A percentile compares a stretch with the other conserved stretches of the same genome.
Evolutionary conservation across 495 filamentous ascomycete species (phyloP).

Genomic region (Terfezia boudieri): DNA sequence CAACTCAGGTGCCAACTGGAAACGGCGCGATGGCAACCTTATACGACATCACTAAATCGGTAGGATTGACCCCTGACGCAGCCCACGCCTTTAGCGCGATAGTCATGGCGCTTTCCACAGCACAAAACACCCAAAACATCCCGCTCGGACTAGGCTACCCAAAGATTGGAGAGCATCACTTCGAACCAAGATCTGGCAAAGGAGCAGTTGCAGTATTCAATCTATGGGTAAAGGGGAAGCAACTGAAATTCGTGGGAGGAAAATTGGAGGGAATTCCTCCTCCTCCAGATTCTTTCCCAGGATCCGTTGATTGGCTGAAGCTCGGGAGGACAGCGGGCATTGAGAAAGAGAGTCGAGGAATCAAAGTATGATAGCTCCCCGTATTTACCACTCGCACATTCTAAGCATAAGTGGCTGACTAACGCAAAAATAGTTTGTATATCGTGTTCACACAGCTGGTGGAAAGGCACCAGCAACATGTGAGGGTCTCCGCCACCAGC

Average conservation of each 20-base stretch:
- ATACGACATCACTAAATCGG: slow-evolving; percentile 68
- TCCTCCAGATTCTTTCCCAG: background rate
- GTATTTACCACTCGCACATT: background rate
- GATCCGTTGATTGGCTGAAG: slow-evolving; percentile 39
- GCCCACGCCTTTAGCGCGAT: slow-evolving; percentile 24
- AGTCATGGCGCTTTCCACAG: background rate
- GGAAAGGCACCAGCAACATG: slow-evolving; percentile 61
- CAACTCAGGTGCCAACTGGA: slow-evolving; percentile 26
- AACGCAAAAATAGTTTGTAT: slow-evolving; percentile 25
- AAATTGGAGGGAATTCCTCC: background rate
- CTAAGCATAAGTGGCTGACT: background rate
- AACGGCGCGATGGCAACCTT: slow-evolving; percentile 69
- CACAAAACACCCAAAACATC: background rate
- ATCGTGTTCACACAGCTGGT: slow-evolving; percentile 64
- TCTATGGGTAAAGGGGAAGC: background rate
- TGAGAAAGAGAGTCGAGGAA: background rate
- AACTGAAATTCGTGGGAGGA: background rate
- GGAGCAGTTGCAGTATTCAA: background rate
- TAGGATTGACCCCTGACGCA: slow-evolving; percentile 39
- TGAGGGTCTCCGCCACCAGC: slow-evolving; percentile 27
- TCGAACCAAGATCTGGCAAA: background rate
- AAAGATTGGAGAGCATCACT: background rate
- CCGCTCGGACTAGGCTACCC: background rate
- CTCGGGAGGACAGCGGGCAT: background rate
- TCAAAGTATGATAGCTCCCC: background rate